Evolutionary conservation across 192 early-diverging fungal species (phyloP).

Genomic region (Phycomyces blakesleeanus): DNA sequence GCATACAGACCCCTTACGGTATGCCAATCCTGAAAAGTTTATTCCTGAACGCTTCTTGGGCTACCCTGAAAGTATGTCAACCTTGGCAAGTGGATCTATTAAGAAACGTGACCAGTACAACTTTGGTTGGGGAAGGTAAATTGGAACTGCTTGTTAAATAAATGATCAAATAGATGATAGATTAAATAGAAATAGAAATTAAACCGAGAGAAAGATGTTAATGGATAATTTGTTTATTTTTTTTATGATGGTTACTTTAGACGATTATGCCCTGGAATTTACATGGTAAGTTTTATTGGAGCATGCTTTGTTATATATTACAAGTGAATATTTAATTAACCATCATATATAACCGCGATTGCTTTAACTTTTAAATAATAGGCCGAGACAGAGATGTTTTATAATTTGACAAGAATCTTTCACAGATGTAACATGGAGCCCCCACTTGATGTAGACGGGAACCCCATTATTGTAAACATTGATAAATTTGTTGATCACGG

Average conservation of each 20-base stretch:
- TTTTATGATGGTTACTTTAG: too few relatives aligned
- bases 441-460: neutral
- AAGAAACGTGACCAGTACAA: conserved; percentile 15
- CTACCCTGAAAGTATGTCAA: neutral
- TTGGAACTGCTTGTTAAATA: too few relatives aligned
- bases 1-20: conserved; percentile 30
- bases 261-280: conserved; percentile 15
- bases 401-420: neutral
- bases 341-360: too few relatives aligned
- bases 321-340: too few relatives aligned
- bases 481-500: neutral
- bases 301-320: too few relatives aligned
- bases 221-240: too few relatives aligned
- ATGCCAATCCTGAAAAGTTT: conserved; percentile 43
- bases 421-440: neutral
- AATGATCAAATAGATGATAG: too few relatives aligned
- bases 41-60: conserved; percentile 40
- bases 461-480: neutral
- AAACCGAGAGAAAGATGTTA: too few relatives aligned
- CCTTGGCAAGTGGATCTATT: conserved; percentile 19
- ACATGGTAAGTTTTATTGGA: conserved; percentile 2
- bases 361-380: neutral
- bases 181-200: too few relatives aligned
- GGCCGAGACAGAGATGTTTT: conserved; percentile 4
- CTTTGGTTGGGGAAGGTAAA: conserved; percentile 23